These are phyloP conservation scores for Citrus sp. DNA, from an alignment of 345 rosid species.

Conservation along the genomic window DNA sequence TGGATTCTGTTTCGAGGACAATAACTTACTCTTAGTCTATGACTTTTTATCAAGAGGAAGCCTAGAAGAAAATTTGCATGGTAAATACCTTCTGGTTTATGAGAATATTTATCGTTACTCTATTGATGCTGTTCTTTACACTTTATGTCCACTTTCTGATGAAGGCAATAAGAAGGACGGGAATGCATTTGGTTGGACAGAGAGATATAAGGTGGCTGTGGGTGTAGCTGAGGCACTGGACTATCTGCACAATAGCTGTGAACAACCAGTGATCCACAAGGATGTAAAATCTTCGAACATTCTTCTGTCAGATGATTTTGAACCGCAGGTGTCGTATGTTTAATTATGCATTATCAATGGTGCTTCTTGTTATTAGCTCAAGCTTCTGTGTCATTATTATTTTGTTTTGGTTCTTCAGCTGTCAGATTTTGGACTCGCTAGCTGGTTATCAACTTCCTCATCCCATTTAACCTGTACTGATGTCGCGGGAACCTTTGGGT, in stretches of 20 bases:
- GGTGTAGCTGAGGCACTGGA: slow-evolving; percentile 92
- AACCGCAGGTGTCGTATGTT: slow-evolving; percentile 64
- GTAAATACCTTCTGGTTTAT: slow-evolving; percentile 27
- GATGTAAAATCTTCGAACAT: slow-evolving; percentile 97
- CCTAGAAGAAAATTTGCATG: slow-evolving; percentile 91
- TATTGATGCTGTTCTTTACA: slow-evolving; percentile 16
- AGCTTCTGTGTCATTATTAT: slow-evolving; percentile 19
- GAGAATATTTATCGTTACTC: slow-evolving; percentile 7
- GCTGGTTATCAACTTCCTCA: slow-evolving; percentile 47
- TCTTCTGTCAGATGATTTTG: slow-evolving; percentile 89
- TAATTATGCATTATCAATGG: not conserved
- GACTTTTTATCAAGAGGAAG: slow-evolving; percentile 91
- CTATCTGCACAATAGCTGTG: slow-evolving; percentile 68
- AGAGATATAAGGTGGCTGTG: slow-evolving; percentile 81
- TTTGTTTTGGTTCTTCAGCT: slow-evolving; percentile 49
- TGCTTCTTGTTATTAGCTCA: not conserved
- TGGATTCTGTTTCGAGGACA: slow-evolving; percentile 78
- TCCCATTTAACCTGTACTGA: slow-evolving; percentile 49
- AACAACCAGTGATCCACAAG: slow-evolving; percentile 74
- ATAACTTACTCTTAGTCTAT: slow-evolving; percentile 68
- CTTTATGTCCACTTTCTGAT: slow-evolving; percentile 6
- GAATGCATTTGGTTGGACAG: slow-evolving; percentile 65
- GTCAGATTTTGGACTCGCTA: slow-evolving; percentile 96
- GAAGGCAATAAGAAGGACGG: slow-evolving; percentile 62
- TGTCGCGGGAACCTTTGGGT: slow-evolving; percentile 98